These are phyloP conservation scores for Amylocystis lapponica DNA, from an alignment of 768 basidiomycete genomes.

Conservation along the genomic window DNA sequence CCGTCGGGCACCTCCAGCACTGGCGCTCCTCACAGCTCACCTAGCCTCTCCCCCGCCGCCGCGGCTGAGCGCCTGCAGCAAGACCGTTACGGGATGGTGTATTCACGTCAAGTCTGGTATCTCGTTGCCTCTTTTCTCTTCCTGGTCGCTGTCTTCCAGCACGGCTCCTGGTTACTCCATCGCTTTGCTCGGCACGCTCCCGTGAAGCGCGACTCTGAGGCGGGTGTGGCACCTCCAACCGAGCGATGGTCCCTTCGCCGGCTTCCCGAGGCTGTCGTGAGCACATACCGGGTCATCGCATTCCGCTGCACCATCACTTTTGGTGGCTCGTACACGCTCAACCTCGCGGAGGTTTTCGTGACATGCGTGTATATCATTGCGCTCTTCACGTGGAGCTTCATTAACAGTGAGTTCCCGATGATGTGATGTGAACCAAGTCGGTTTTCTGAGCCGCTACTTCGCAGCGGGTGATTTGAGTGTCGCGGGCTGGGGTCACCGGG, in stretches of 20 bases:
- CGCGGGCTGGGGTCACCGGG: slow-evolving; percentile 28
- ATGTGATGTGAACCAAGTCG: no score
- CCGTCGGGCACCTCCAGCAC: no score
- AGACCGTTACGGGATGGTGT: no score
- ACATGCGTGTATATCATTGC: slow-evolving; percentile 29
- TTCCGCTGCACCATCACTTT: slow-evolving; percentile 27
- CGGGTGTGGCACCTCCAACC: background rate
- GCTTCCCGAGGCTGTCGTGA: slow-evolving; percentile 20
- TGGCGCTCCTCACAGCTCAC: no score
- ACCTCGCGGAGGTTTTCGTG: slow-evolving; percentile 32
- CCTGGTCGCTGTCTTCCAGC: slow-evolving; percentile 32
- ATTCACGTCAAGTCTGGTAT: slow-evolving; percentile 39
- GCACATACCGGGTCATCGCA: slow-evolving; percentile 25
- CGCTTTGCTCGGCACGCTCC: background rate
- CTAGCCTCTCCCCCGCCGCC: no score
- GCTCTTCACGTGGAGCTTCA: slow-evolving; percentile 23
- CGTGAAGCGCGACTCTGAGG: slow-evolving; percentile 5
- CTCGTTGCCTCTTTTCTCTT: slow-evolving; percentile 37
- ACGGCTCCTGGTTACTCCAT: slow-evolving; percentile 14
- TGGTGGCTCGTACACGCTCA: slow-evolving; percentile 27
- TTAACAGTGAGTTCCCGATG: slow-evolving; percentile 17
- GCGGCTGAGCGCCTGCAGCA: no score
- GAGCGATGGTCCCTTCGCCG: slow-evolving; percentile 14
- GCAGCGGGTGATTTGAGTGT: slow-evolving; percentile 16
- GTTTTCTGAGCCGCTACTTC: slow-evolving; percentile 23